Conservation (phyloP, 768 basidiomycete genomes). For the Auricularia sp. region DNA sequence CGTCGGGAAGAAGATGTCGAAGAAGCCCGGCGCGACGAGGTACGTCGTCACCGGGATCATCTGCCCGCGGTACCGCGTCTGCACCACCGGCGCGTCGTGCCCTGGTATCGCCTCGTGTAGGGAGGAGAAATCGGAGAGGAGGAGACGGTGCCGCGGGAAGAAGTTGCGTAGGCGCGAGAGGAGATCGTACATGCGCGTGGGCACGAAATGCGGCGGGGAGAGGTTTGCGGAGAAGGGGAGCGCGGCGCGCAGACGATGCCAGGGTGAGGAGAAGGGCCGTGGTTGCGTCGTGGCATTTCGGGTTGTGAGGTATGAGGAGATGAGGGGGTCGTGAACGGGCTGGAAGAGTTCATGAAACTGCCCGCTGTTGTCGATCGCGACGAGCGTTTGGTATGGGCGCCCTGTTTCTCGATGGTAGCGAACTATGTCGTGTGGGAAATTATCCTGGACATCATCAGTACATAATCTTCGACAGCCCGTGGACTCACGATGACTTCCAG, state of each 20-base stretch:
- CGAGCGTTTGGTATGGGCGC: constrained; percentile 73
- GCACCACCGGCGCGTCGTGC: constrained; percentile 80
- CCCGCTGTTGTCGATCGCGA: constrained; percentile 67
- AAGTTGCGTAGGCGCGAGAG: constrained; percentile 68
- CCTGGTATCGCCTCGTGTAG: constrained; percentile 81
- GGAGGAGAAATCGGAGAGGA: constrained; percentile 85
- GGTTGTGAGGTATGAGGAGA: constrained; percentile 64
- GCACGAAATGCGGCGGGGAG: constrained; percentile 79
- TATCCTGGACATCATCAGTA: constrained; percentile 47
- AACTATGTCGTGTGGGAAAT: constrained; percentile 91
- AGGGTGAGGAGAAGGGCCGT: constrained; percentile 44
- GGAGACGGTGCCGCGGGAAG: constrained; percentile 88
- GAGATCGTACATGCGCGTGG: constrained; percentile 80
- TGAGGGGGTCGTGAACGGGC: constrained; percentile 74
- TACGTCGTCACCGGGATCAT: constrained; percentile 86
- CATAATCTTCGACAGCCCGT: no score
- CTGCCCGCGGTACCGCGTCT: constrained; percentile 75
- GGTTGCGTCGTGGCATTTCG: constrained; percentile 49
- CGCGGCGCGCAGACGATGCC: constrained; percentile 48
- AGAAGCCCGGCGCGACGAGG: constrained; percentile 89
- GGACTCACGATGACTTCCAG: constrained; percentile 85
- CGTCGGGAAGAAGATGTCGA: constrained; percentile 98
- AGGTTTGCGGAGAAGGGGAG: constrained; percentile 90
- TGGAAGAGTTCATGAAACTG: constrained; percentile 81
- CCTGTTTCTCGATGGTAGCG: constrained; percentile 77